Evolutionary conservation across 2,329 filamentous ascomycete species (phyloP).

Genomic region (Hymenoscyphus albidus): DNA sequence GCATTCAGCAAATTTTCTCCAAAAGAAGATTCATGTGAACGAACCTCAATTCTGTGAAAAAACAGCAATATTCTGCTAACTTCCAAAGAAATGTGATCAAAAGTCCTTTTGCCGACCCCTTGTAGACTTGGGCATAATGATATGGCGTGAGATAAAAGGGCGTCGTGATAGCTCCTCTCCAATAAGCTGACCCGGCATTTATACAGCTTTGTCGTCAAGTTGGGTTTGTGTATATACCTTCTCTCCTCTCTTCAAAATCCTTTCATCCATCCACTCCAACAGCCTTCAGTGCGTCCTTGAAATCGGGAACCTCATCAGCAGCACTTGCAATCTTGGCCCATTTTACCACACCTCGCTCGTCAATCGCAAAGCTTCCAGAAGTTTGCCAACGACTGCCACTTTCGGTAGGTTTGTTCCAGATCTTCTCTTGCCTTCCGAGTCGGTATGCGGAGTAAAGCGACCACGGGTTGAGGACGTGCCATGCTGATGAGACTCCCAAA

Average conservation of each 20-base stretch:
- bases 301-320: slow-evolving; percentile 52
- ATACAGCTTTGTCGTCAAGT: neutral
- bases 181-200: neutral
- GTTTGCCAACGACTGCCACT: slow-evolving; percentile 68
- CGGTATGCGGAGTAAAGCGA: slow-evolving; percentile 55
- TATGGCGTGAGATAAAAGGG: neutral
- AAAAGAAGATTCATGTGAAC: no score
- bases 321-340: slow-evolving; percentile 48
- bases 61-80: neutral
- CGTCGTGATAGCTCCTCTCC: neutral
- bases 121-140: neutral
- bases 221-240: neutral
- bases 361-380: slow-evolving; percentile 60
- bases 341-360: slow-evolving; percentile 47
- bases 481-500: slow-evolving; percentile 54
- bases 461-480: slow-evolving; percentile 58
- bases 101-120: neutral
- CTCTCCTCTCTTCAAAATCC: neutral
- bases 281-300: slow-evolving; percentile 43
- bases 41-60: neutral
- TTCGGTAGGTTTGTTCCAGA: slow-evolving; percentile 62
- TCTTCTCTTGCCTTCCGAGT: slow-evolving; percentile 58
- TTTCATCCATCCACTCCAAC: slow-evolving; percentile 16
- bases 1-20: neutral
- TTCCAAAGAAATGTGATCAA: neutral